Evolutionary conservation across 2,329 filamentous ascomycete genomes (phyloP).

Genomic region (Geoglossum cookeanum): DNA sequence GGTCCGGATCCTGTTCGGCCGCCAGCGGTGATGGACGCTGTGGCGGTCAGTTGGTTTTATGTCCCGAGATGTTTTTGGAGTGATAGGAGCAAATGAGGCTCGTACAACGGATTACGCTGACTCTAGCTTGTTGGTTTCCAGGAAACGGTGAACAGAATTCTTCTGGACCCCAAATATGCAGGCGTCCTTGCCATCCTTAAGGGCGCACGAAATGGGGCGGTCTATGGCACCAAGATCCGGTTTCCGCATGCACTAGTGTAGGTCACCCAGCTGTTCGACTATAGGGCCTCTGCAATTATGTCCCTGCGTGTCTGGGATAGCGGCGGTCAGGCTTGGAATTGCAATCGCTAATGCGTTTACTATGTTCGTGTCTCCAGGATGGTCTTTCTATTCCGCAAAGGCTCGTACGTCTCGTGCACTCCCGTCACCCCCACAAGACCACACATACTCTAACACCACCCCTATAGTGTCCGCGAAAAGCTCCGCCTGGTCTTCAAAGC

Average conservation of each 20-base stretch:
- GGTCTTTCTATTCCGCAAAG: conserved; percentile 90
- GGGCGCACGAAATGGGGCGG: conserved; percentile 85
- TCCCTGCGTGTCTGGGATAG: background rate
- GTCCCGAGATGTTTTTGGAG: background rate
- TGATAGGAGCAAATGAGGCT: background rate
- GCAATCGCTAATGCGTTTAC: conserved; percentile 7
- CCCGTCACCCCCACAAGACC: conserved; percentile 2
- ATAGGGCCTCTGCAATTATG: background rate
- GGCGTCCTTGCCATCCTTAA: conserved; percentile 74
- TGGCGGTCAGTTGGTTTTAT: background rate
- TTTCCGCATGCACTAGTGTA: conserved; percentile 93
- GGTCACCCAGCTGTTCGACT: conserved; percentile 10
- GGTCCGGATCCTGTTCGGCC: background rate
- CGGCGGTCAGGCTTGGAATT: background rate
- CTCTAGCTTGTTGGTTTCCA: conserved; percentile 17
- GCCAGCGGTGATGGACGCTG: background rate
- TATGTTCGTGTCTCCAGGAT: conserved; percentile 36
- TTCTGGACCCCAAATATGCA: conserved; percentile 70
- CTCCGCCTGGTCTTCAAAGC: conserved; percentile 59
- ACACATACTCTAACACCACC: background rate
- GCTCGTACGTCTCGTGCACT: conserved; percentile 41
- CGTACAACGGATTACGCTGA: background rate
- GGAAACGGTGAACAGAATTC: conserved; percentile 53
- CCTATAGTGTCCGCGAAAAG: conserved; percentile 50
- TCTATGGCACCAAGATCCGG: conserved; percentile 93